A percentile compares a stretch with the other conserved stretches of the same genome.
Conservation (phyloP, 257 asterid species). For the Dorcoceras hygrometricum region DNA sequence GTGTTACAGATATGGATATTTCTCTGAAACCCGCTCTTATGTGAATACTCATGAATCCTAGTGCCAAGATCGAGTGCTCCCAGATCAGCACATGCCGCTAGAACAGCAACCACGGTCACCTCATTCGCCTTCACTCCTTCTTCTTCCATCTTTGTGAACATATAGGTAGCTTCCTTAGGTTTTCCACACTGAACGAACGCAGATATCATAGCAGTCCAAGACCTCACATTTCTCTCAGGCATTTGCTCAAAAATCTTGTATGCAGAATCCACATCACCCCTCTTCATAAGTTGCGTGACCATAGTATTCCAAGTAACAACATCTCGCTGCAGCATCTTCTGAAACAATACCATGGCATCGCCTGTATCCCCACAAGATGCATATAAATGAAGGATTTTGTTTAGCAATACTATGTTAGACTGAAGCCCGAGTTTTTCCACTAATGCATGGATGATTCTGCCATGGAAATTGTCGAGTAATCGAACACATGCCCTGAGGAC, state of each 20-base stretch:
- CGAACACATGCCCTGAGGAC: conserved; percentile 55
- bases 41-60: conserved; percentile 47
- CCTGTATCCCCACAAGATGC: conserved; percentile 48
- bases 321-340: conserved; percentile 52
- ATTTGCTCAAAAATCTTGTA: conserved; percentile 43
- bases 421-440: conserved; percentile 53
- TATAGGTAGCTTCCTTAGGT: conserved; percentile 50
- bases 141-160: conserved; percentile 51
- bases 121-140: conserved; percentile 47
- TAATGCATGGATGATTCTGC: conserved; percentile 43
- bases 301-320: conserved; percentile 67
- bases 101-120: conserved; percentile 62
- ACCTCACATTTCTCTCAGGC: conserved; percentile 63
- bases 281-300: conserved; percentile 53
- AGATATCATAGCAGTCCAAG: conserved; percentile 66
- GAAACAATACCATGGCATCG: conserved; percentile 46
- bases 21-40: conserved; percentile 32
- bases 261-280: conserved; percentile 47
- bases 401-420: conserved; percentile 42
- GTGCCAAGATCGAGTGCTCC: conserved; percentile 64
- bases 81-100: conserved; percentile 62
- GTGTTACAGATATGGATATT: conserved; percentile 52
- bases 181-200: conserved; percentile 59
- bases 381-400: conserved; percentile 45
- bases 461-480: conserved; percentile 38